Conservation (phyloP, 441 rosid species). For the Hura crepitans region DNA sequence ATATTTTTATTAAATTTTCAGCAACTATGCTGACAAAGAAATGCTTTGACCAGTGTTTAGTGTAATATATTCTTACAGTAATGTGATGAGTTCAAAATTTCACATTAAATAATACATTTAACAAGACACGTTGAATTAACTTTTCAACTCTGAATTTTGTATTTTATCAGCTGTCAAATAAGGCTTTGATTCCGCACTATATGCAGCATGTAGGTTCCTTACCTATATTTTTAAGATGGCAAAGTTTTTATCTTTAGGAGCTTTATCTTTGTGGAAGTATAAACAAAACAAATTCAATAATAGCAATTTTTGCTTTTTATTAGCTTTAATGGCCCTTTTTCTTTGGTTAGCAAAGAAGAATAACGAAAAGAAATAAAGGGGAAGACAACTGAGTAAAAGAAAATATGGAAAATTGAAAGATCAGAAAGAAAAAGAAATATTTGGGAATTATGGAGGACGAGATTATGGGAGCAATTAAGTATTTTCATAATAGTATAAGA, state of each 20-base stretch:
- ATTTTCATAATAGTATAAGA: not conserved
- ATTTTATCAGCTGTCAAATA: not conserved
- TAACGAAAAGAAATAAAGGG: not conserved
- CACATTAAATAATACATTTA: not conserved
- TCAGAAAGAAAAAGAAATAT: not conserved
- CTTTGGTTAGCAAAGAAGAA: not conserved
- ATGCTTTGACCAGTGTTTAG: not conserved
- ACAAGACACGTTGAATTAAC: not conserved
- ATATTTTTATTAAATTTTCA: not conserved
- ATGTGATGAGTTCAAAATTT: not conserved
- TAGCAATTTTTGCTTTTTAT: not conserved
- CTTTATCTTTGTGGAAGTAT: not conserved
- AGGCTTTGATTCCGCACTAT: not conserved
- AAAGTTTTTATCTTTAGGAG: not conserved
- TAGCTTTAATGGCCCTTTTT: not conserved
- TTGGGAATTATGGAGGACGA: not conserved
- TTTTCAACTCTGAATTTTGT: not conserved
- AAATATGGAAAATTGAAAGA: not conserved
- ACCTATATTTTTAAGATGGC: not conserved
- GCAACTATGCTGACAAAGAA: not conserved
- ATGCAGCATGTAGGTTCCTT: not conserved
- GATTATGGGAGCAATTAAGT: not conserved
- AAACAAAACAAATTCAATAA: not conserved
- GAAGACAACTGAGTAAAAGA: not conserved
- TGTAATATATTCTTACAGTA: not conserved